These are phyloP conservation scores for Corymbia calophylla DNA, from an alignment of 441 rosid species.

Conservation along the genomic window DNA sequence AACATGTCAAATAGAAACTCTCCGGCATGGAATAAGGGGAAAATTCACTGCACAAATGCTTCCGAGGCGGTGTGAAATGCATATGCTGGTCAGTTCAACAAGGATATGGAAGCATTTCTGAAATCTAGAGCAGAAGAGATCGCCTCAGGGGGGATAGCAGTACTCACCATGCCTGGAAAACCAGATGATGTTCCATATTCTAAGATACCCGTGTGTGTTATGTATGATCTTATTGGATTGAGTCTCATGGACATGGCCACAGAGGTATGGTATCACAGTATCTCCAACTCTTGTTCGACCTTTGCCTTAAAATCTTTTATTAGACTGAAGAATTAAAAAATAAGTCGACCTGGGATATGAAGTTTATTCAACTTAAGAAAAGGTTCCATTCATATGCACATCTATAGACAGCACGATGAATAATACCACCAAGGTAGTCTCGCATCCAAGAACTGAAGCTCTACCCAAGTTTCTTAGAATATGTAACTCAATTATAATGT, in stretches of 20 bases:
- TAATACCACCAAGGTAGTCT: background rate
- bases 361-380: background rate
- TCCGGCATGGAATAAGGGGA: slow-evolving; percentile 17
- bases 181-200: background rate
- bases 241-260: slow-evolving; percentile 4
- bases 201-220: background rate
- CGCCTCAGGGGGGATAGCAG: slow-evolving; percentile 18
- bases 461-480: background rate
- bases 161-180: background rate
- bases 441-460: background rate
- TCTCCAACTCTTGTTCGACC: background rate
- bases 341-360: background rate
- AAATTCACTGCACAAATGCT: slow-evolving; percentile 1
- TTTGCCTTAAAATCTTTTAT: background rate
- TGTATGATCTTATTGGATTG: background rate
- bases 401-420: background rate
- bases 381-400: background rate
- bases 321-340: background rate
- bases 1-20: background rate
- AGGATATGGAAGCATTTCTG: slow-evolving; percentile 20
- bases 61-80: slow-evolving; percentile 11
- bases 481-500: background rate
- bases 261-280: background rate
- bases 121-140: slow-evolving; percentile 23
- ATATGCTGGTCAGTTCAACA: slow-evolving; percentile 5